Percentiles rank a stretch among this genome's conserved stretches.
These are phyloP conservation scores for Phytophthora europaea DNA, from an alignment of 352 stramenopile species.

Conservation along the genomic window DNA sequence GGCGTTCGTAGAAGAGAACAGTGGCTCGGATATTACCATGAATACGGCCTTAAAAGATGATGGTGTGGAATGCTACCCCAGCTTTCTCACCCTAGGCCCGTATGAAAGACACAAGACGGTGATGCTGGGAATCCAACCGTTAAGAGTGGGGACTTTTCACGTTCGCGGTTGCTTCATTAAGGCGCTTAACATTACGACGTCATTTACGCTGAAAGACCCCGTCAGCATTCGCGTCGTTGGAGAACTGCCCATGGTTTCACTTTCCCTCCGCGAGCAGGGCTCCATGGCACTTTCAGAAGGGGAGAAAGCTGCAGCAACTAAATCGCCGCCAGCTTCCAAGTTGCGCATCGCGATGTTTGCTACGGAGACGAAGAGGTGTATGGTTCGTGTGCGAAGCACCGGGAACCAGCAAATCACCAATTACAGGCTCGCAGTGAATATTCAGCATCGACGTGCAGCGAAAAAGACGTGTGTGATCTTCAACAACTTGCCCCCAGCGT, in stretches of 20 bases:
- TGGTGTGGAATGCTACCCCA: slow-evolving; percentile 70
- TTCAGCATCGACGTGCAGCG: slow-evolving; percentile 39
- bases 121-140: slow-evolving; percentile 56
- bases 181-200: slow-evolving; percentile 69
- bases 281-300: slow-evolving; percentile 33
- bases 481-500: slow-evolving; percentile 47
- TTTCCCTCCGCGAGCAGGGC: slow-evolving; percentile 60
- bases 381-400: slow-evolving; percentile 62
- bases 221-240: slow-evolving; percentile 53
- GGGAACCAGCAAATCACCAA: slow-evolving; percentile 53
- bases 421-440: slow-evolving; percentile 47
- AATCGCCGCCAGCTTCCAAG: slow-evolving; percentile 13
- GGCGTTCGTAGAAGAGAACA: slow-evolving; percentile 20
- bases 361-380: slow-evolving; percentile 69
- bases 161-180: slow-evolving; percentile 75
- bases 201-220: slow-evolving; percentile 43
- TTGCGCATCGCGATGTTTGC: slow-evolving; percentile 71
- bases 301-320: neutral
- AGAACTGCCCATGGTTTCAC: slow-evolving; percentile 53
- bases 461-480: slow-evolving; percentile 55
- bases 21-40: neutral
- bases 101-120: slow-evolving; percentile 67
- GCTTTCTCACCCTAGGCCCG: slow-evolving; percentile 50
- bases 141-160: slow-evolving; percentile 50
- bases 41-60: slow-evolving; percentile 4